phyloP scores from a whole-genome alignment of 2,329 filamentous ascomycete genomes.

The Penicillium griseofulvum region DNA sequence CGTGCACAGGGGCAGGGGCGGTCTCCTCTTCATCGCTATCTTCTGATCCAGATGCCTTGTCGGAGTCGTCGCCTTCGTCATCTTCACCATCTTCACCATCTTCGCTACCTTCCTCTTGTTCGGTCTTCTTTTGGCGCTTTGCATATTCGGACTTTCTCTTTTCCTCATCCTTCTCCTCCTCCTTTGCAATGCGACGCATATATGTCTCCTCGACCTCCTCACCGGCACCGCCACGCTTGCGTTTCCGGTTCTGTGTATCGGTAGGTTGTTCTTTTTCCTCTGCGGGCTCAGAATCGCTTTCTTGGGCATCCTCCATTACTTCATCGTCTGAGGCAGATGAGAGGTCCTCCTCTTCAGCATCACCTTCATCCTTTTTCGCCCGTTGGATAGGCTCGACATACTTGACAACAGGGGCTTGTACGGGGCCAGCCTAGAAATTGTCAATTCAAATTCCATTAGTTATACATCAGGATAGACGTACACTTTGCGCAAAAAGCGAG shows the following conservation, averaged over 20 bases:
- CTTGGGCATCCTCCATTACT: slow-evolving; percentile 44
- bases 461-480: slow-evolving; percentile 46
- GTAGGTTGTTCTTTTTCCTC: slow-evolving; percentile 21
- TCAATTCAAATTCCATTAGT: slow-evolving; percentile 4
- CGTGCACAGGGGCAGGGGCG: slow-evolving; percentile 37
- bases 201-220: slow-evolving; percentile 46
- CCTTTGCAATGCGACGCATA: slow-evolving; percentile 45
- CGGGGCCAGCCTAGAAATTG: slow-evolving; percentile 38
- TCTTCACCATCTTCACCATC: slow-evolving; percentile 36
- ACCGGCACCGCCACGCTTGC: slow-evolving; percentile 54
- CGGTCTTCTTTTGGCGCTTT: slow-evolving; percentile 36
- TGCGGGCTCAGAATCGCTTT: slow-evolving; percentile 53
- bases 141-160: slow-evolving; percentile 36
- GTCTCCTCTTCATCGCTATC: slow-evolving; percentile 33
- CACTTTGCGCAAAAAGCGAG: slow-evolving; percentile 70
- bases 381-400: slow-evolving; percentile 19
- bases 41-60: slow-evolving; percentile 46
- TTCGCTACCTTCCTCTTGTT: slow-evolving; percentile 38
- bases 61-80: slow-evolving; percentile 53
- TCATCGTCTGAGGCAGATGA: slow-evolving; percentile 34
- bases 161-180: slow-evolving; percentile 39
- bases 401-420: slow-evolving; percentile 35
- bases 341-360: slow-evolving; percentile 28
- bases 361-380: slow-evolving; percentile 29
- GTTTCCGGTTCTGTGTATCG: slow-evolving; percentile 44